A percentile compares a stretch with the other conserved stretches of the same genome.
These are phyloP conservation scores for Hibiscus trionum DNA, from an alignment of 345 rosid genomes.

Conservation along the genomic window DNA sequence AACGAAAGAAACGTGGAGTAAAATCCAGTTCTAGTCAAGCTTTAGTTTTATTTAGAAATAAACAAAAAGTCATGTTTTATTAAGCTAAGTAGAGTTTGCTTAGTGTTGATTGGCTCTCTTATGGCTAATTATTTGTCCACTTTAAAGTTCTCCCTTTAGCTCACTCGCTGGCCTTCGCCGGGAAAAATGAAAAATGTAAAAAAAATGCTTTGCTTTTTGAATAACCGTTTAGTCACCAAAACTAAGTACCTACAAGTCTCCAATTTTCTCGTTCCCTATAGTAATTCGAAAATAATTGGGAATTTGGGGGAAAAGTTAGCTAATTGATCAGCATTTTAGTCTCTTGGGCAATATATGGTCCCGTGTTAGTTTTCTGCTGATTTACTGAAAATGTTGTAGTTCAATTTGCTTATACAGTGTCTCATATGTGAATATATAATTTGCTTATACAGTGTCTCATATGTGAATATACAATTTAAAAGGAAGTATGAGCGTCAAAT, in stretches of 20 bases:
- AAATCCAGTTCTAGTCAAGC: slow-evolving; percentile 8
- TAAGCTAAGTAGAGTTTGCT: slow-evolving; percentile 1
- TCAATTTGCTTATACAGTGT: background rate
- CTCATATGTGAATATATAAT: background rate
- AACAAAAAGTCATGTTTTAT: slow-evolving; percentile 16
- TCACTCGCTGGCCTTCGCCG: background rate
- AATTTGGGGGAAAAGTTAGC: background rate
- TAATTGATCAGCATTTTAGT: background rate
- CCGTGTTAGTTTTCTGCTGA: background rate
- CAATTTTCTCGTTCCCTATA: background rate
- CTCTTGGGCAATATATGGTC: background rate
- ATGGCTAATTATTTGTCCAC: background rate
- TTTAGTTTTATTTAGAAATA: slow-evolving; percentile 18
- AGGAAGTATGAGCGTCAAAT: background rate
- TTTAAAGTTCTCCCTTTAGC: background rate
- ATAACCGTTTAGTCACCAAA: background rate
- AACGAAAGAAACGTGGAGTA: background rate
- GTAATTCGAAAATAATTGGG: too few relatives aligned
- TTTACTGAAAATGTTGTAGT: background rate
- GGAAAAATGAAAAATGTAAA: background rate
- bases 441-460: background rate
- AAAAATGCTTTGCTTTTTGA: background rate
- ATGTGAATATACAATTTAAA: background rate
- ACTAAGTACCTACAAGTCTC: too few relatives aligned
- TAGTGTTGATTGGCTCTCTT: background rate